A percentile compares a stretch with the other conserved stretches of the same genome.
These are phyloP conservation scores for Verticillium dahliae DNA, from an alignment of 2,329 filamentous ascomycete genomes.

Conservation along the genomic window DNA sequence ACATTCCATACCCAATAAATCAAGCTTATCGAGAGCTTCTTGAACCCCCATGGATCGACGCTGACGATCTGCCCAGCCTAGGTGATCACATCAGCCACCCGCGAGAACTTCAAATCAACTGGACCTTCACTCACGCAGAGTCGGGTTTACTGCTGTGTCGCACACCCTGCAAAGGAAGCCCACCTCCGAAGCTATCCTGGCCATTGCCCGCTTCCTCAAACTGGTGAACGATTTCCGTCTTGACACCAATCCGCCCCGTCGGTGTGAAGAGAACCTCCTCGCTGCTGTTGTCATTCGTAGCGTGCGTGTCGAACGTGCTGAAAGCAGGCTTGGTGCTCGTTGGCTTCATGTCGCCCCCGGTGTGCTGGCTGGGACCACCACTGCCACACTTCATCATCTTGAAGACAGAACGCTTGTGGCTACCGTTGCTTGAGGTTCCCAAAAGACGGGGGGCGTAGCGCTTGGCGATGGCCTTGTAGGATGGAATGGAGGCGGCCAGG, in stretches of 20 bases:
- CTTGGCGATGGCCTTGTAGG: conserved; percentile 23
- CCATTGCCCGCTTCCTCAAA: background rate
- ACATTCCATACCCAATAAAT: background rate
- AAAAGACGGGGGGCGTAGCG: conserved; percentile 31
- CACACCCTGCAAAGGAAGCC: background rate
- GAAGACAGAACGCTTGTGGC: conserved; percentile 5
- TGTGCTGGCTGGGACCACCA: background rate
- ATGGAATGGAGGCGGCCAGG: conserved; percentile 26
- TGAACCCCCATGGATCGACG: background rate
- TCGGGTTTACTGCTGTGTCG: background rate
- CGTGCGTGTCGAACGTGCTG: background rate
- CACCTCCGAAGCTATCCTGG: background rate
- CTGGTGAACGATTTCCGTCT: conserved; percentile 2
- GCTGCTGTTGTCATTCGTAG: conserved; percentile 3
- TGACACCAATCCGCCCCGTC: conserved; percentile 1
- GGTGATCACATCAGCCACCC: background rate
- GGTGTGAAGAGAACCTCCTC: conserved; percentile 3
- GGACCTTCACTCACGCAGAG: background rate
- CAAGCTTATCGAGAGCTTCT: background rate
- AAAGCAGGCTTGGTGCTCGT: background rate
- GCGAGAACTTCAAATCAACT: background rate
- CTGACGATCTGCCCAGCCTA: background rate
- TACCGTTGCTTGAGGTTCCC: conserved; percentile 15
- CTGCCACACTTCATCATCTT: conserved; percentile 9
- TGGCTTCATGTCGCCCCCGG: background rate